These are phyloP conservation scores for Antarctomyces pellizariae DNA, from an alignment of 495 filamentous ascomycete genomes.

Conservation along the genomic window DNA sequence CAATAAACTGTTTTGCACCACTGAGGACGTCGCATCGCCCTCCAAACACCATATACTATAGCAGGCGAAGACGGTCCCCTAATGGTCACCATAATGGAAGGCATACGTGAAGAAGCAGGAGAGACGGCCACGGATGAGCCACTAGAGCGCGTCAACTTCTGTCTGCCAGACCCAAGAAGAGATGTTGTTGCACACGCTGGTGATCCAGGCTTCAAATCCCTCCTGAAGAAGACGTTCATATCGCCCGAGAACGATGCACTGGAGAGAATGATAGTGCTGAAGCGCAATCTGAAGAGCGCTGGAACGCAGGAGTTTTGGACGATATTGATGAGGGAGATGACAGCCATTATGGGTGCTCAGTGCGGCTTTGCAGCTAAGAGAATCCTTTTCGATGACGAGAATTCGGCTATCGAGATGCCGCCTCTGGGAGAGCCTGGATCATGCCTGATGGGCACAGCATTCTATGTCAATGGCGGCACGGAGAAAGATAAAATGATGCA, in stretches of 20 bases:
- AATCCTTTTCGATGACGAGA: slow-evolving; percentile 34
- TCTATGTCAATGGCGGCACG: slow-evolving; percentile 43
- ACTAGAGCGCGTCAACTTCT: slow-evolving; percentile 18
- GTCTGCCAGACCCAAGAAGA: slow-evolving; percentile 18
- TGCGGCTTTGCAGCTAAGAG: slow-evolving; percentile 49
- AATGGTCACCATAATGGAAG: no score
- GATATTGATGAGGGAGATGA: slow-evolving; percentile 40
- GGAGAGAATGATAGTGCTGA: slow-evolving; percentile 37
- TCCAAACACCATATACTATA: no score
- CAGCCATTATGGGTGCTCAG: slow-evolving; percentile 38
- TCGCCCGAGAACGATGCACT: slow-evolving; percentile 34
- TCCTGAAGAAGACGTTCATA: slow-evolving; percentile 17
- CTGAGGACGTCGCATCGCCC: no score
- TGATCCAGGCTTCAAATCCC: slow-evolving; percentile 24
- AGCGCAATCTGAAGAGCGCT: slow-evolving; percentile 28
- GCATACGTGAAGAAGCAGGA: no score
- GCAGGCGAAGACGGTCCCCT: no score
- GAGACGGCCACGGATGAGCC: slow-evolving; percentile 7
- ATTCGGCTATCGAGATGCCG: slow-evolving; percentile 31
- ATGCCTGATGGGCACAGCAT: slow-evolving; percentile 41
- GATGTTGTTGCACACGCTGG: slow-evolving; percentile 21
- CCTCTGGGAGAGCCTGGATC: slow-evolving; percentile 30
- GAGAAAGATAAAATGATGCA: slow-evolving; percentile 27
- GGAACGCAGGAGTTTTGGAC: slow-evolving; percentile 43
- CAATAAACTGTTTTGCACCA: no score